Evolutionary conservation across 805 yeast genomes (phyloP), one percentile per base, ranked within the genome.

Genomic region (Candida alai): DNA sequence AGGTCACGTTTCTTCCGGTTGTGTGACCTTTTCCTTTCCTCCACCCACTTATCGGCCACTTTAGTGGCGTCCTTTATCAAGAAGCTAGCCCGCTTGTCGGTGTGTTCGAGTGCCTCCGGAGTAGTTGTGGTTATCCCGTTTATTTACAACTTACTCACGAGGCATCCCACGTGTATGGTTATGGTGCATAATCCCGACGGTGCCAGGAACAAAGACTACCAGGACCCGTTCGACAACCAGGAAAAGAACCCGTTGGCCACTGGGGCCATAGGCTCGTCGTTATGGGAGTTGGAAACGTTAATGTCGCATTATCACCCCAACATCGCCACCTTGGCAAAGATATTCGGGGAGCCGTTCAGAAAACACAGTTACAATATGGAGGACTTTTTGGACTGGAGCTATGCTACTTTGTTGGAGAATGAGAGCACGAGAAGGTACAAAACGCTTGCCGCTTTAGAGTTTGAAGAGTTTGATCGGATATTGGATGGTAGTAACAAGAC

Each of bases 101-200:
- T 90, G 28, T 68, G 76, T 9, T 80, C 95, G 1, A 85, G 95
- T 18, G 95, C 97, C 2, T 74, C 95, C 2, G 96, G 96, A 3
- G 78, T 85, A 24, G 94, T 90, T 12, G 76, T 86, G 2, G 72
- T 86, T 10, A 73, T 90, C 14, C 97, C 98, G n/a, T 87, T 93
- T 55, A 72, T 88, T 9, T 90, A 90, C 63, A 90, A 90, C 56
- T 70, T 88, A 43, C 59, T 93, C 49, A 90, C 86, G 54, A 78
- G 86, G 48, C 98, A 93, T 60, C 97, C 97, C 28, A 78, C 89
- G 4, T 89, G 97, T 68, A 90, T 89, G 95, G 65, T 82, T 16
- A 66, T 90, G 73, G 70, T 90, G 26, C 97, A 93, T 50, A 68
- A 71, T 28, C 49, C 73, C 1, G 48, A 54, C 2, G 39, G 34